Base-by-base conservation (phyloP, 2,329 filamentous ascomycete genomes). In the Knoxdaviesia proteae region DNA sequence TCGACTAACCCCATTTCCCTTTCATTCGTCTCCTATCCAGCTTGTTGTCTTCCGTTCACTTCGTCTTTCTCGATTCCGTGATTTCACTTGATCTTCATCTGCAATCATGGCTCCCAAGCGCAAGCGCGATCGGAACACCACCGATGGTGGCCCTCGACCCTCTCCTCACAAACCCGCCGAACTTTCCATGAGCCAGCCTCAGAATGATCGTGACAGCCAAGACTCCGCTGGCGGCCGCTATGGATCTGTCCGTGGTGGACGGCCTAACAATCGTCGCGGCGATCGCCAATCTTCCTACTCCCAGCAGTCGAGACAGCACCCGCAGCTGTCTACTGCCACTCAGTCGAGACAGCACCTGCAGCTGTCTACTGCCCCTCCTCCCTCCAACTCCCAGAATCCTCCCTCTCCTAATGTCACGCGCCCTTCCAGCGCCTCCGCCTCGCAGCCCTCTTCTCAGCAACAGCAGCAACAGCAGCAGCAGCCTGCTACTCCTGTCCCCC, bases 141-240 rank as follows among this genome's bases (percentile, higher is more conserved):
- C 58, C 47, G 69, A 74, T 45, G 62, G 60, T 44, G 59, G 58
- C 6, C 38, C 38, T 48, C 64, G 75, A 46, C 73, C 74, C 20
- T 69, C 74, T 41, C 75, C 76, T 42, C 73, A 79, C 57, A 70
- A 73, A 34, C 74, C 75, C 39, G 65, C 62, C 42, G 69, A 77
- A 50, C 67, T 67, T 6, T 53, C 58, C 36, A 53, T 75, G 43
- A 70, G 61, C 38, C 71, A 75, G 47, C 70, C 76, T 54, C 74
- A 78, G 43, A 58, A 68, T 57, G 65, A 68, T 20, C 20, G 20
- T 20, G 20, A 20, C 20, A 20, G 20, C 20, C 20, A 20, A 20
- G 20, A 20, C 20, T 20, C 20, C 20, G 20, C 20, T 20, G 20
- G 20, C 20, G 20, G 20, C 20, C 20, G 20, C 20, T 20, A 20